Base-by-base conservation (phyloP, 2,329 filamentous ascomycete species). In the Arthrobotrys iridis region DNA sequence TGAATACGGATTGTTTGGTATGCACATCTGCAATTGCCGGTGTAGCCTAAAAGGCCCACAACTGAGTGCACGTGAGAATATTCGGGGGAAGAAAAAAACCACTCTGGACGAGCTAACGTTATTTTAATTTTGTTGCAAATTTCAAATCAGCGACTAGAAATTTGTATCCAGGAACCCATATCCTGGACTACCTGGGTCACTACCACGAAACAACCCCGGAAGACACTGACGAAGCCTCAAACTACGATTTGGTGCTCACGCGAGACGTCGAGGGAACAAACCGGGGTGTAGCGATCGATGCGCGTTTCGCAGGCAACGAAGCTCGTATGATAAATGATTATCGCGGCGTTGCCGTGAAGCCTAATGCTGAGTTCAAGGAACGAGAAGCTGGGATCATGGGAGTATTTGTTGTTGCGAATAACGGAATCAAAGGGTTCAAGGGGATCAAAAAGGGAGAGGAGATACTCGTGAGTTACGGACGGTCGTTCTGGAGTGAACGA, bases 381-480 rank as follows among this genome's bases (percentile, higher is more conserved):
- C 87, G 95, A 93, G 84, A 94, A 97, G 84, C 94, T 93, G 85
- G 97, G 93, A 88, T 93, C 95, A 85, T 98, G 98, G 88, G 95
- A 93, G 74, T 68, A 30, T 71, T 64, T 30, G 62, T 75, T 43
- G 63, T 75, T 18, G 57, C 59, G 22, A 75, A 79, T 64, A 65
- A 78, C 76, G 70, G 77, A 43, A 55, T 45, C 79, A 50, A 77
- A 63, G 77, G 76, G 7, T 77, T 76, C 40, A 77, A 68, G 46
- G 77, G 78, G 72, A 85, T 89, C 26, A 84, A 80, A 55, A 88
- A 86, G 81, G 88, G 88, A 1, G 85, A 88, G 74, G 89, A 90
- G 83, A 87, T 90, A 62, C 79, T 90, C 59, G 87, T 90, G 10
- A 89, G 87, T 77, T 90, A 90, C 79, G 89, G 88, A 4, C 90